Conservation (phyloP, 2,329 filamentous ascomycete species). For the Fusarium sp. region DNA sequence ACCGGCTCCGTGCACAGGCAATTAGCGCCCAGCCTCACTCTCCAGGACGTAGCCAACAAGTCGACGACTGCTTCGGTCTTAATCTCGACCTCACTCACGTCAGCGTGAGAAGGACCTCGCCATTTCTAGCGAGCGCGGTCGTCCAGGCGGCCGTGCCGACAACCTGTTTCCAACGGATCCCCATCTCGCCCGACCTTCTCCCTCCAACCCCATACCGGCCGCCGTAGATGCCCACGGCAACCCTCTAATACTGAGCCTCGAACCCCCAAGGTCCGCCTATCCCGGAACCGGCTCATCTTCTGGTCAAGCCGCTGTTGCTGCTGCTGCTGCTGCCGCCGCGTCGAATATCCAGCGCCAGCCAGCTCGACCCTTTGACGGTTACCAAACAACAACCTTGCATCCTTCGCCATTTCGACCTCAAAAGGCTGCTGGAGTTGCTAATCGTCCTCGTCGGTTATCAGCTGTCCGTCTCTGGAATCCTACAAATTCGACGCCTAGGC, state of each 20-base stretch:
- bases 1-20: conserved; percentile 28
- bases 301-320: conserved; percentile 31
- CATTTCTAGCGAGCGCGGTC: conserved; percentile 53
- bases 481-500: conserved; percentile 66
- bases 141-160: conserved; percentile 58
- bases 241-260: conserved; percentile 43
- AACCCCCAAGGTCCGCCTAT: conserved; percentile 47
- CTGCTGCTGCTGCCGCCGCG: conserved; percentile 16
- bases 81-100: conserved; percentile 31
- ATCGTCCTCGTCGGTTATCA: conserved; percentile 54
- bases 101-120: conserved; percentile 41
- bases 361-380: conserved; percentile 16
- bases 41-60: conserved; percentile 13
- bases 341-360: conserved; percentile 27
- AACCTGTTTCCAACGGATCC: conserved; percentile 61
- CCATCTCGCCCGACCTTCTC: conserved; percentile 49
- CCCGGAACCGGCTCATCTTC: conserved; percentile 38
- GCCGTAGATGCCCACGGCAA: conserved; percentile 46
- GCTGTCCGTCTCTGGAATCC: conserved; percentile 69
- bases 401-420: conserved; percentile 57
- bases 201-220: conserved; percentile 39
- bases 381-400: conserved; percentile 30
- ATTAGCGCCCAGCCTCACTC: conserved; percentile 19
- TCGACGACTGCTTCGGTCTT: conserved; percentile 5
- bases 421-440: conserved; percentile 43